Base-by-base conservation (phyloP, 352 stramenopile species). In the Phytophthora sp. region DNA sequence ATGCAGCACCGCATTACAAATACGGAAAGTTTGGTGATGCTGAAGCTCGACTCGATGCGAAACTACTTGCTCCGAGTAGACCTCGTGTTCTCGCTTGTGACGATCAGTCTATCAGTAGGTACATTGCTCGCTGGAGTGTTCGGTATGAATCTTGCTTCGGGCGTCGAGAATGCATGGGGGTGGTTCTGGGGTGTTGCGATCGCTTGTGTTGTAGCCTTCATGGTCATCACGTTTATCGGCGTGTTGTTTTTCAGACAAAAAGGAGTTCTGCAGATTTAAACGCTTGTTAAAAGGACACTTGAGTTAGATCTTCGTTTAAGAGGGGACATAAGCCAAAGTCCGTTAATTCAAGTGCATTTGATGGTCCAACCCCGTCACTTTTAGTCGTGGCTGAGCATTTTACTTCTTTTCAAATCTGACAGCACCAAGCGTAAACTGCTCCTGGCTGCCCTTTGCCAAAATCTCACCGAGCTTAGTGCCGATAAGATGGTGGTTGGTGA, bases 401-500 rank as follows among this genome's bases (percentile, higher is more conserved):
- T 82, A 94, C 29, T 73, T 65, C 63, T 93, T 94, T 9, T 94
- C 79, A 45, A 94, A 95, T 55, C 82, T 84, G 56, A 91, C 84
- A 41, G 87, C 85, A 64, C 87, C 87, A 66, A 95, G 84, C 26
- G 84, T 93, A 39, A 95, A 95, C 38, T 89, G 73, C 38, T 91
- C 86, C 58, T 89, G 76, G 24, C 78, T 69, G 31, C 87, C 87
- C 68, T 92, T 92, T 15, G 87, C 82, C 41, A 95, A 73, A 52
- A 93, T 82, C 69, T 95, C 82, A 26, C 87, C 87, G 18, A 95
- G 85, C 47, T 92, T 89, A 23, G 87, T 95, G 67, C 85, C 87
- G 57, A 93, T 92, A 33, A 95, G 76, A 73, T 95, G 87, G 65
- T 93, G 84, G 73, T 95, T 95, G 7, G 85, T 92, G 50, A 95